A percentile compares a stretch with the other conserved stretches of the same genome.
Conservation (phyloP, 345 rosid species). For the Melaleuca alternifolia region DNA sequence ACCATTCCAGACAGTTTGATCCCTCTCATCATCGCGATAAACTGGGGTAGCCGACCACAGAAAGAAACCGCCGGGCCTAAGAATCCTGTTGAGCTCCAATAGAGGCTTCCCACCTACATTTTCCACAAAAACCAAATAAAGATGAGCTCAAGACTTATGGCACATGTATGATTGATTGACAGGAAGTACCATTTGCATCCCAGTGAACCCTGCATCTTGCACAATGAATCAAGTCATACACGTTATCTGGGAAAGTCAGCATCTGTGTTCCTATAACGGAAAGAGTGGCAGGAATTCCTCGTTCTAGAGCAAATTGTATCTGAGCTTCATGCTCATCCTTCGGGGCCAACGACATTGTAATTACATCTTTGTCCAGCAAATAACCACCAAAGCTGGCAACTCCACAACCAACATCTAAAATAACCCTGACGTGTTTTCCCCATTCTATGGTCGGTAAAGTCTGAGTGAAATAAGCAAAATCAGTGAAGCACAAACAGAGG, state of each 20-base stretch:
- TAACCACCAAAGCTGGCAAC: constrained; percentile 94
- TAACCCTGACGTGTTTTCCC: constrained; percentile 61
- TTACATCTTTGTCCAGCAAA: constrained; percentile 61
- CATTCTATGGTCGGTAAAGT: constrained; percentile 57
- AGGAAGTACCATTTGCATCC: constrained; percentile 69
- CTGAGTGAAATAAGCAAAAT: constrained; percentile 16
- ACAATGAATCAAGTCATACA: constrained; percentile 83
- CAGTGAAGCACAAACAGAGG: background rate
- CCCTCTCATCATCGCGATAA: constrained; percentile 52
- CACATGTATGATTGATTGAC: background rate
- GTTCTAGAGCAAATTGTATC: constrained; percentile 88
- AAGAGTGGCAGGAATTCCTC: constrained; percentile 88
- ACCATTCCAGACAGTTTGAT: constrained; percentile 62
- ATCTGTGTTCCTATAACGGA: constrained; percentile 80
- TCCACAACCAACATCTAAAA: constrained; percentile 88
- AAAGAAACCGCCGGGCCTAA: constrained; percentile 92
- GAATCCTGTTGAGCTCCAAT: constrained; percentile 82
- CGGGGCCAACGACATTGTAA: constrained; percentile 93
- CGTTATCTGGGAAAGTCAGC: constrained; percentile 57
- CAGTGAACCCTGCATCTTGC: constrained; percentile 97
- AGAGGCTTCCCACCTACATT: constrained; percentile 87
- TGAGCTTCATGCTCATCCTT: constrained; percentile 99
- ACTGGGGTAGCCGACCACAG: constrained; percentile 98
- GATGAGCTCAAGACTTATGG: background rate
- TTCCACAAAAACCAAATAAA: background rate